Percentiles rank a stretch among this genome's conserved stretches.
Conservation (phyloP, 495 filamentous ascomycete genomes). For the Podospora pseudoanserina region DNA sequence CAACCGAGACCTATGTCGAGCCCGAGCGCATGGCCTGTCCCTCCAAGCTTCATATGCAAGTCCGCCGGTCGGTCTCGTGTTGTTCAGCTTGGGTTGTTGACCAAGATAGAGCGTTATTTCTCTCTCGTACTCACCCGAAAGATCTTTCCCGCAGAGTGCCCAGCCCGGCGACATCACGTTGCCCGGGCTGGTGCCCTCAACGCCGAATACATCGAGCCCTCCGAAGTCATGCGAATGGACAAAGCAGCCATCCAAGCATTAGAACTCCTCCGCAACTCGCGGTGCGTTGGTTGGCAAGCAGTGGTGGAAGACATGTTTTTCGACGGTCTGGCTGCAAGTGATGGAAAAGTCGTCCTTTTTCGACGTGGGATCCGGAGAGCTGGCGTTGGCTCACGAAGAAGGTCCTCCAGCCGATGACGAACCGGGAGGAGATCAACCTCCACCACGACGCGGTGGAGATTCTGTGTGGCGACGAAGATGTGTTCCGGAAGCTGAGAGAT, state of each 20-base stretch:
- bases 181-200: slow-evolving; percentile 64
- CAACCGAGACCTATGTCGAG: background rate
- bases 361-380: slow-evolving; percentile 82
- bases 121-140: too few species aligned
- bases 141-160: too few species aligned
- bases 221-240: slow-evolving; percentile 93
- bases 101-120: too few species aligned
- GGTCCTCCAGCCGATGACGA: slow-evolving; percentile 85
- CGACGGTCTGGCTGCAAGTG: too few species aligned
- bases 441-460: slow-evolving; percentile 85
- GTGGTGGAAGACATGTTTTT: too few species aligned
- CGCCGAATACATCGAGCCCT: slow-evolving; percentile 82
- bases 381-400: slow-evolving; percentile 73
- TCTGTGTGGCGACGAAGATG: slow-evolving; percentile 75
- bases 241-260: slow-evolving; percentile 77
- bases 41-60: too few species aligned
- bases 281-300: slow-evolving; percentile 25
- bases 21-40: background rate
- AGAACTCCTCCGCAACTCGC: slow-evolving; percentile 85
- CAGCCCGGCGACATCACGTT: too few species aligned
- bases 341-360: too few species aligned
- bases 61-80: too few species aligned
- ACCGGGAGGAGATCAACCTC: slow-evolving; percentile 53
- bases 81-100: too few species aligned
- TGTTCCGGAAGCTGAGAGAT: slow-evolving; percentile 75